These are phyloP conservation scores for Sporothrix sp. DNA, from an alignment of 2,329 filamentous ascomycete genomes.

Conservation along the genomic window DNA sequence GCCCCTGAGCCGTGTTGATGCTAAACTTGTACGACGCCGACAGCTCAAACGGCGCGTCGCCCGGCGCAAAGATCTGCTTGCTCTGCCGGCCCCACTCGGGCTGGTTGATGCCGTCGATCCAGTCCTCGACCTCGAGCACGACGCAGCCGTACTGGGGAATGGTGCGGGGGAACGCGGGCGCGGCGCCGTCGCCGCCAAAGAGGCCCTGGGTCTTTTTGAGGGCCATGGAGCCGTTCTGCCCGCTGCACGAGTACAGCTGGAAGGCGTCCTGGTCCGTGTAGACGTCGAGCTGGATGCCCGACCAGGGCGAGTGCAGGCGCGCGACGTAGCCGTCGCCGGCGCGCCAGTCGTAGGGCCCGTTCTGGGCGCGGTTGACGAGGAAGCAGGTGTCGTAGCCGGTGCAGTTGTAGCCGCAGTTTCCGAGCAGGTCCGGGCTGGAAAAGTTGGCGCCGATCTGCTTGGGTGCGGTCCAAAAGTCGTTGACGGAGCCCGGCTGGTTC, in stretches of 20 bases:
- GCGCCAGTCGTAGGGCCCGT: conserved; percentile 54
- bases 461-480: conserved; percentile 73
- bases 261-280: conserved; percentile 77
- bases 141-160: conserved; percentile 73
- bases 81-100: conserved; percentile 68
- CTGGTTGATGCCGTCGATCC: conserved; percentile 88
- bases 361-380: conserved; percentile 52
- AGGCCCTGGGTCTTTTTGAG: conserved; percentile 64
- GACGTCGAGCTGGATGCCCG: conserved; percentile 74
- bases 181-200: conserved; percentile 29
- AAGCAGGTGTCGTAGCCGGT: conserved; percentile 72
- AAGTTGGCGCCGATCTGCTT: conserved; percentile 71
- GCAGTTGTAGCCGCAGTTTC: conserved; percentile 74
- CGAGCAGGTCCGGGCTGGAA: conserved; percentile 46
- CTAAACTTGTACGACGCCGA: conserved; percentile 53
- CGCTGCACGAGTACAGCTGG: conserved; percentile 78
- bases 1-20: conserved; percentile 28
- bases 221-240: conserved; percentile 60
- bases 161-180: conserved; percentile 43
- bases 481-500: conserved; percentile 57
- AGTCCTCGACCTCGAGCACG: conserved; percentile 87
- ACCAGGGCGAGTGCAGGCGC: conserved; percentile 60
- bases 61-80: conserved; percentile 52
- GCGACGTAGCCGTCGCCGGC: conserved; percentile 47
- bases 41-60: conserved; percentile 50